phyloP scores from a whole-genome alignment of 2,329 filamentous ascomycete species.

The Colletotrichum cereale region DNA sequence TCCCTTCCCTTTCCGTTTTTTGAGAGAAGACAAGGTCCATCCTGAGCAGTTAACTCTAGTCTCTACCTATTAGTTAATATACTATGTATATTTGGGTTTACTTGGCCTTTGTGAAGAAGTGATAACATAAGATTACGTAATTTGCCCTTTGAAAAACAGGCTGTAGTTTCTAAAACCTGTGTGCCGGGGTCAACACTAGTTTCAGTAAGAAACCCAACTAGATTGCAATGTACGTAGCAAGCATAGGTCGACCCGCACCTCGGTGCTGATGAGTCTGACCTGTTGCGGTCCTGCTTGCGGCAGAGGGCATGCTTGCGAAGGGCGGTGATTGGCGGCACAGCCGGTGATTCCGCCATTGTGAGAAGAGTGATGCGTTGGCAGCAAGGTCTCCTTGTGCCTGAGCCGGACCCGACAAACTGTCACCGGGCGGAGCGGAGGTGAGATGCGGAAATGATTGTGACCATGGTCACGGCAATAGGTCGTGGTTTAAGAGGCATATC shows the following conservation, averaged over 20 bases:
- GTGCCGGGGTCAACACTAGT: too few relatives aligned
- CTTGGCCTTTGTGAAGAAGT: too few relatives aligned
- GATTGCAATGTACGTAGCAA: too few relatives aligned
- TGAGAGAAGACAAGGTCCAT: too few relatives aligned
- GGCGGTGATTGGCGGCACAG: slow-evolving; percentile 18
- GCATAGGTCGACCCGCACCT: background rate
- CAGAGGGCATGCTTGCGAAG: background rate
- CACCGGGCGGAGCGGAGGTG: slow-evolving; percentile 23
- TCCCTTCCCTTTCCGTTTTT: too few relatives aligned
- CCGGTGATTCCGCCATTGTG: slow-evolving; percentile 22
- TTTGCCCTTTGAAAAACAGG: too few relatives aligned
- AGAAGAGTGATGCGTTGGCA: slow-evolving; percentile 19
- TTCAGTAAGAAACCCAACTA: too few relatives aligned
- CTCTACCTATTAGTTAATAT: too few relatives aligned
- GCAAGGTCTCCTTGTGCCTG: slow-evolving; percentile 8
- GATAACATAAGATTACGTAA: too few relatives aligned
- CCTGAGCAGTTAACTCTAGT: too few relatives aligned
- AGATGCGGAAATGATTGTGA: slow-evolving; percentile 16
- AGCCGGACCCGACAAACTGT: slow-evolving; percentile 24
- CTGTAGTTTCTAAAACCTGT: too few relatives aligned
- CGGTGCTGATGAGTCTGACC: background rate
- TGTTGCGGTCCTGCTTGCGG: slow-evolving; percentile 23
- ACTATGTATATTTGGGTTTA: too few relatives aligned
- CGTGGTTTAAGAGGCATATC: background rate
- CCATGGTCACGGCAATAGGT: background rate